Percentiles rank a stretch among this genome's conserved stretches.
phyloP scores from a whole-genome alignment of 2,329 filamentous ascomycete species.

The Colletotrichum sp. region DNA sequence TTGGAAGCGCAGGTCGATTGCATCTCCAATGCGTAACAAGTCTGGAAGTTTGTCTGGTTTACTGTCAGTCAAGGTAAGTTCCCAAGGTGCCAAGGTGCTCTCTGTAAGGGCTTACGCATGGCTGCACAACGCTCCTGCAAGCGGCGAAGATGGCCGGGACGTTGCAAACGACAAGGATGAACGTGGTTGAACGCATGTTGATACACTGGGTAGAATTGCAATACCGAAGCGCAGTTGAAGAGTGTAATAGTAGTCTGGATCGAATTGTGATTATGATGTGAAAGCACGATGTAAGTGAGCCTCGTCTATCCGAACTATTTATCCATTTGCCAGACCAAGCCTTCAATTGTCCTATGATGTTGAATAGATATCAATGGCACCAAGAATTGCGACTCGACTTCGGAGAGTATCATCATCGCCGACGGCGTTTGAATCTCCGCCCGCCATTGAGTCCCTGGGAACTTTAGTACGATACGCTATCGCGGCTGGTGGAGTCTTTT shows the following conservation, averaged over 20 bases:
- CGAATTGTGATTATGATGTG: background rate
- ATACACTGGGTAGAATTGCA: background rate
- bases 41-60: background rate
- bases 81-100: too few relatives aligned
- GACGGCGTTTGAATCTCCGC: background rate
- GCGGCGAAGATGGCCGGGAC: background rate
- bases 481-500: background rate
- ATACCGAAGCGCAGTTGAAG: background rate
- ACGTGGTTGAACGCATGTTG: background rate
- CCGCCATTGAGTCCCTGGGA: background rate
- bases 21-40: background rate
- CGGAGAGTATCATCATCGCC: background rate
- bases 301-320: background rate
- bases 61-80: background rate
- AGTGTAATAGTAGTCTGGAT: background rate
- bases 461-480: background rate
- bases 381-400: background rate
- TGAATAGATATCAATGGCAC: background rate
- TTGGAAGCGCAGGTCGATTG: background rate
- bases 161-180: background rate
- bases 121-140: background rate
- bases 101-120: background rate
- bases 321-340: background rate
- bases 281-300: background rate
- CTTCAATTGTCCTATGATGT: fast-evolving